Evolutionary conservation across 805 yeast species (phyloP).

Genomic region (Starmerella sp.): DNA sequence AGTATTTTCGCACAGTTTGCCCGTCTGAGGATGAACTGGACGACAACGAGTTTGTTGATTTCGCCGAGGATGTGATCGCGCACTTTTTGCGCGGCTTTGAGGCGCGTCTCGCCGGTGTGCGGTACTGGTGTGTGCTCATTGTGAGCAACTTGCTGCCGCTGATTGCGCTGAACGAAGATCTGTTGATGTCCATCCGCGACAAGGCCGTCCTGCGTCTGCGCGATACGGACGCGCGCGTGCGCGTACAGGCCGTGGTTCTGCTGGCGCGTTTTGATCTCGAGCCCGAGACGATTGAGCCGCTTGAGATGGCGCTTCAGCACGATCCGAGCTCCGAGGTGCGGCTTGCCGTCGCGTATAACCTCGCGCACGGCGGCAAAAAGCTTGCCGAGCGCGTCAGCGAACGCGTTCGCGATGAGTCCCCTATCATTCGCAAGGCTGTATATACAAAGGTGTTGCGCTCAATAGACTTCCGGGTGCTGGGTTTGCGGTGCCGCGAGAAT

Average conservation of each 20-base stretch:
- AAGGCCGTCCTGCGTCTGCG: slow-evolving; percentile 51
- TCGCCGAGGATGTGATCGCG: slow-evolving; percentile 13
- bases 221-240: slow-evolving; percentile 57
- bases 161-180: slow-evolving; percentile 62
- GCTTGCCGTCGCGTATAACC: slow-evolving; percentile 65
- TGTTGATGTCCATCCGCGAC: slow-evolving; percentile 52
- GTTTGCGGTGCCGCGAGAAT: slow-evolving; percentile 47
- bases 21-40: slow-evolving; percentile 59
- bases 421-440: slow-evolving; percentile 59
- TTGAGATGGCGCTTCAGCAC: slow-evolving; percentile 41
- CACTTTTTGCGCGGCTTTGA: slow-evolving; percentile 59
- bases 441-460: slow-evolving; percentile 58
- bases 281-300: slow-evolving; percentile 27
- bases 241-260: slow-evolving; percentile 77
- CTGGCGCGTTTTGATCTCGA: slow-evolving; percentile 62
- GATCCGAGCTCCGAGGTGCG: slow-evolving; percentile 86
- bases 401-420: slow-evolving; percentile 71
- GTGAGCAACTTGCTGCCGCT: slow-evolving; percentile 61
- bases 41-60: slow-evolving; percentile 6
- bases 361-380: slow-evolving; percentile 38
- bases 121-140: slow-evolving; percentile 70
- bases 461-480: slow-evolving; percentile 48
- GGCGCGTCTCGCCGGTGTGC: slow-evolving; percentile 61
- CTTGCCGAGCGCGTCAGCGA: slow-evolving; percentile 38
- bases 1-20: slow-evolving; percentile 49